Conservation (phyloP, 139 green algal species). For the Chlamydomonas applanata region DNA sequence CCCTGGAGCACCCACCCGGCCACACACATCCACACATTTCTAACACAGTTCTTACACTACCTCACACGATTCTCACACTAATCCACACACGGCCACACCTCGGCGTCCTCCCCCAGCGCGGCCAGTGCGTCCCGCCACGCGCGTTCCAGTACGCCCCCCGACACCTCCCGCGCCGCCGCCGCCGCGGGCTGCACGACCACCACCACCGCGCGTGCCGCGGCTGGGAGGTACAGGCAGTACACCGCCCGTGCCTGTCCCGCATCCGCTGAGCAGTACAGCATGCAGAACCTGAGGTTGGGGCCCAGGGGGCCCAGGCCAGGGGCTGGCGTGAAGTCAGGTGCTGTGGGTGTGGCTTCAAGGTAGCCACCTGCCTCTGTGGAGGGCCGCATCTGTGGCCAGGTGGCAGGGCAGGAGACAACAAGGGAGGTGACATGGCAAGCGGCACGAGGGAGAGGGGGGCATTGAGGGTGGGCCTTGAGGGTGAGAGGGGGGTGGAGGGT, state of each 20-base stretch:
- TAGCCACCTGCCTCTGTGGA: conserved; percentile 60
- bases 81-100: not conserved
- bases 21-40: too few species aligned
- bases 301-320: conserved; percentile 38
- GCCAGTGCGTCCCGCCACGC: conserved; percentile 56
- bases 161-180: conserved; percentile 53
- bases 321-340: not conserved
- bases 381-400: conserved; percentile 37
- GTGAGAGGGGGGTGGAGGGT: too few species aligned
- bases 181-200: conserved; percentile 58
- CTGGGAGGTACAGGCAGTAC: conserved; percentile 58
- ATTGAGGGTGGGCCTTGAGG: not conserved
- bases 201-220: conserved; percentile 41
- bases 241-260: conserved; percentile 38
- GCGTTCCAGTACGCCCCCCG: conserved; percentile 38
- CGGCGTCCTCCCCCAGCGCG: not conserved
- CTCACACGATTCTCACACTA: too few species aligned
- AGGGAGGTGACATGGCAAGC: too few species aligned
- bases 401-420: not conserved
- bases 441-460: too few species aligned
- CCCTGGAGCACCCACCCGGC: too few species aligned
- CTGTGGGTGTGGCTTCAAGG: conserved; percentile 38
- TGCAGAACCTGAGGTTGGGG: conserved; percentile 56
- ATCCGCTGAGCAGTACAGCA: conserved; percentile 55
- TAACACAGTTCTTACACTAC: too few species aligned